These are phyloP conservation scores for Paraphaeosphaeria minitans DNA, from an alignment of 2,329 filamentous ascomycete species.

Conservation along the genomic window DNA sequence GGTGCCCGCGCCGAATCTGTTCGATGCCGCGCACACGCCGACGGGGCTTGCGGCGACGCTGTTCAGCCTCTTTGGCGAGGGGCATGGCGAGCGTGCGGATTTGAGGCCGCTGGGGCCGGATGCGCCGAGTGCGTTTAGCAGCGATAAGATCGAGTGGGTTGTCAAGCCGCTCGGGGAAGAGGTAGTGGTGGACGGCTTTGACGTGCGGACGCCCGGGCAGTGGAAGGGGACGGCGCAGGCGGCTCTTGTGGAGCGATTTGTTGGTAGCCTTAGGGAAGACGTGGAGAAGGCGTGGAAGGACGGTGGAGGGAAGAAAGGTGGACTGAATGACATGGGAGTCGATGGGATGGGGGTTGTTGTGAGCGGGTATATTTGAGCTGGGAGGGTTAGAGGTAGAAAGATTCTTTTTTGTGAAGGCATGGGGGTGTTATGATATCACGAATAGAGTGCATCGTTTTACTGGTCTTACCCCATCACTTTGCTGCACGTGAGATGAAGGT, in stretches of 20 bases:
- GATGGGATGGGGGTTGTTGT: slow-evolving; percentile 29
- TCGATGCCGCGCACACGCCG: slow-evolving; percentile 24
- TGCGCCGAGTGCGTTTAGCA: slow-evolving; percentile 39
- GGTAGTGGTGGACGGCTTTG: slow-evolving; percentile 37
- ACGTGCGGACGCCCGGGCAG: slow-evolving; percentile 29
- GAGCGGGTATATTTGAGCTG: slow-evolving; percentile 18
- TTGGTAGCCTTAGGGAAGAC: slow-evolving; percentile 22
- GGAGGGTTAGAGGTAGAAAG: too few relatives aligned
- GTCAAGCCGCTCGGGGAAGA: slow-evolving; percentile 30
- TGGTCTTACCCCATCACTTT: background rate
- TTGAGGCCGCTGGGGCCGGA: slow-evolving; percentile 31
- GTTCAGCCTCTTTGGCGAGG: slow-evolving; percentile 34
- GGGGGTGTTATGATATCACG: slow-evolving; percentile 2
- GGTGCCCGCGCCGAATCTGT: slow-evolving; percentile 18
- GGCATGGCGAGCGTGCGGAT: slow-evolving; percentile 31
- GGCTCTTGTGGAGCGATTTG: slow-evolving; percentile 22
- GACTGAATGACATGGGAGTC: slow-evolving; percentile 24
- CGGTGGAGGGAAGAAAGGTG: slow-evolving; percentile 21
- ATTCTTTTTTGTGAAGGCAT: too few relatives aligned
- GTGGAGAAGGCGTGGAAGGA: slow-evolving; percentile 25
- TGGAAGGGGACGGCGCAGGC: slow-evolving; percentile 35
- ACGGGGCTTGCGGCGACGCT: slow-evolving; percentile 28
- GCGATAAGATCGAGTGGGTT: slow-evolving; percentile 21
- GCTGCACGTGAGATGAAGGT: background rate
- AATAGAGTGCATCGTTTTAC: background rate